Evolutionary conservation across 345 rosid genomes (phyloP).

Genomic region (Rhizophora mangle): DNA sequence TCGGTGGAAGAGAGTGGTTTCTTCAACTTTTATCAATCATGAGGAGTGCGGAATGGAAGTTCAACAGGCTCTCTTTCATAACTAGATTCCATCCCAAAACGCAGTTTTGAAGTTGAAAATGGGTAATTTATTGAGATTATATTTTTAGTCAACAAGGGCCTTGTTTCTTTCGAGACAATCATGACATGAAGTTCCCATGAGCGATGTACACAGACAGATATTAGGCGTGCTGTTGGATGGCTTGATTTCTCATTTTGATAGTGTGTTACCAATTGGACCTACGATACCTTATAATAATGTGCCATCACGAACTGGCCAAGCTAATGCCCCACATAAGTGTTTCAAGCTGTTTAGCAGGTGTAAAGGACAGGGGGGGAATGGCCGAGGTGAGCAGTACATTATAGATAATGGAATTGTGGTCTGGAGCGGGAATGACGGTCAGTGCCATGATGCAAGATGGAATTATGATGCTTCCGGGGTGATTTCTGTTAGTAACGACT

Average conservation of each 20-base stretch:
- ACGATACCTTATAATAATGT: slow-evolving; percentile 67
- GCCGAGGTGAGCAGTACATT: slow-evolving; percentile 50
- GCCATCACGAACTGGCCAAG: slow-evolving; percentile 78
- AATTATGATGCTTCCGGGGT: slow-evolving; percentile 68
- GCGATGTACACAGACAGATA: no score
- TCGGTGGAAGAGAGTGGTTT: no score
- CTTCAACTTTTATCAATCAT: no score
- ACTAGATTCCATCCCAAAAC: no score
- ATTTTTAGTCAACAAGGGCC: no score
- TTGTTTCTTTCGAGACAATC: no score
- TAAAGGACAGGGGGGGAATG: slow-evolving; percentile 61
- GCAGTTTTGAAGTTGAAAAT: no score
- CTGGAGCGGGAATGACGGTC: slow-evolving; percentile 86
- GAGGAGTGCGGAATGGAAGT: no score
- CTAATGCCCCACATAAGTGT: slow-evolving; percentile 46
- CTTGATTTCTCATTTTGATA: slow-evolving; percentile 58
- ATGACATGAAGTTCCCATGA: no score
- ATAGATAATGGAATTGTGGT: slow-evolving; percentile 63
- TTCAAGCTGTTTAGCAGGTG: slow-evolving; percentile 45
- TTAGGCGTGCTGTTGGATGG: slow-evolving; percentile 35
- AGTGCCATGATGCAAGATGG: slow-evolving; percentile 88
- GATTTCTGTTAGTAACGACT: slow-evolving; percentile 72
- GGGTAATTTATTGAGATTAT: no score
- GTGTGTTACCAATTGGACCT: slow-evolving; percentile 82
- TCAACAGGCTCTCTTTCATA: no score